These are phyloP conservation scores for Neurospora sp. DNA, from an alignment of 495 filamentous ascomycete species.

Conservation along the genomic window DNA sequence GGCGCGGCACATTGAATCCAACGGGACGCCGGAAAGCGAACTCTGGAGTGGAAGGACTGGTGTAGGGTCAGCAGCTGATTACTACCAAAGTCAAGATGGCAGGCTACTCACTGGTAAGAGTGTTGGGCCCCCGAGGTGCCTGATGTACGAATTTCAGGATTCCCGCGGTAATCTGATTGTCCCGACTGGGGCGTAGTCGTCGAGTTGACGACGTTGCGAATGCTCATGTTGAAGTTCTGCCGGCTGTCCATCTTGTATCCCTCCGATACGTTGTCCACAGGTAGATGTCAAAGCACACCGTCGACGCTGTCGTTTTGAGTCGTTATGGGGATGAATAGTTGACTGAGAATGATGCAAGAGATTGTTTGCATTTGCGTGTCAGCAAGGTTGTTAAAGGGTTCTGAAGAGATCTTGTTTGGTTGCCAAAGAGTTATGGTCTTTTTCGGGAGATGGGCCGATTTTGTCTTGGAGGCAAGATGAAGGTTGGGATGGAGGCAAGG, in stretches of 20 bases:
- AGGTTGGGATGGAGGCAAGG: neutral
- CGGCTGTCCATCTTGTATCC: neutral
- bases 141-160: neutral
- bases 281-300: neutral
- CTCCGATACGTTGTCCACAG: neutral
- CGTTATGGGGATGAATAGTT: neutral
- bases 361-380: neutral
- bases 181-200: neutral
- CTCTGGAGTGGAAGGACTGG: neutral
- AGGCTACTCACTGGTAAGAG: neutral
- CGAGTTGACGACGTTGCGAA: neutral
- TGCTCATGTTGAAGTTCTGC: neutral
- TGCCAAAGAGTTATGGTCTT: neutral
- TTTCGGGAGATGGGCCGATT: neutral
- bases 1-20: neutral
- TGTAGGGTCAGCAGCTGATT: neutral
- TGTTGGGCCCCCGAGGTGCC: neutral
- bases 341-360: neutral
- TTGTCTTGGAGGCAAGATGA: neutral
- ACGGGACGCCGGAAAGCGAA: neutral
- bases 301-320: neutral
- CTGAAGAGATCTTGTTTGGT: neutral
- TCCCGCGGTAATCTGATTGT: neutral
- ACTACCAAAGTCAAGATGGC: neutral
- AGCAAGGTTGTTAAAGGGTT: neutral